A percentile compares a stretch with the other conserved stretches of the same genome.
phyloP scores from a whole-genome alignment of 805 yeast genomes.

The Candida wancherniae region DNA sequence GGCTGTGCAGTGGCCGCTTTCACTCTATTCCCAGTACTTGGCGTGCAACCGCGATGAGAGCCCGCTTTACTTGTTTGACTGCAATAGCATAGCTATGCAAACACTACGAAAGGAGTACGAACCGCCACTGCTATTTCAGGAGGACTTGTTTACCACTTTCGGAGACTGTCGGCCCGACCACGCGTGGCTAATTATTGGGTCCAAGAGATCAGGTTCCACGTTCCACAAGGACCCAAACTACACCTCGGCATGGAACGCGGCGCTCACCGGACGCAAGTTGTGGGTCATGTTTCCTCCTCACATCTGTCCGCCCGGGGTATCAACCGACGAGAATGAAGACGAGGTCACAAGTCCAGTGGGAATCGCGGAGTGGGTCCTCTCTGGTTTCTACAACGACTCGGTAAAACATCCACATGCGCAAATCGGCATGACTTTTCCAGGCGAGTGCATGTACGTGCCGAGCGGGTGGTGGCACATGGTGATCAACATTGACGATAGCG shows the following conservation, averaged over 20 bases:
- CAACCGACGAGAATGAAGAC: conserved; percentile 68
- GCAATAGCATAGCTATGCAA: conserved; percentile 64
- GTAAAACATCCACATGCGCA: conserved; percentile 47
- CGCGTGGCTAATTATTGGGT: conserved; percentile 89
- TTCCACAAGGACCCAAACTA: conserved; percentile 92
- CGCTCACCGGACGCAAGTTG: conserved; percentile 66
- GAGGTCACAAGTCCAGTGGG: conserved; percentile 93
- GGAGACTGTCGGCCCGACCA: conserved; percentile 74
- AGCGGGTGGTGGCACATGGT: conserved; percentile 98
- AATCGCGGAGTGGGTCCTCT: conserved; percentile 83
- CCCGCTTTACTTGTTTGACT: conserved; percentile 83
- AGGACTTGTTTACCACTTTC: conserved; percentile 61
- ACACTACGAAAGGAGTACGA: conserved; percentile 49
- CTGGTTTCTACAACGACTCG: conserved; percentile 75
- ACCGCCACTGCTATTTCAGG: conserved; percentile 49
- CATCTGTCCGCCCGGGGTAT: conserved; percentile 79
- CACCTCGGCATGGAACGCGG: conserved; percentile 88
- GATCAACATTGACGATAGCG: conserved; percentile 75
- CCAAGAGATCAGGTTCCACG: conserved; percentile 76
- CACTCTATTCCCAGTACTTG: conserved; percentile 58
- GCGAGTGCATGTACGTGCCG: conserved; percentile 86
- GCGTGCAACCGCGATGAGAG: conserved; percentile 66
- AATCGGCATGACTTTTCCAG: conserved; percentile 73
- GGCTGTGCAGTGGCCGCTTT: conserved; percentile 73
- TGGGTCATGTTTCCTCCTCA: conserved; percentile 89